Evolutionary conservation across 2,329 filamentous ascomycete genomes (phyloP), one percentile per base, ranked within the genome.

Genomic region (Beauveria sp.): DNA sequence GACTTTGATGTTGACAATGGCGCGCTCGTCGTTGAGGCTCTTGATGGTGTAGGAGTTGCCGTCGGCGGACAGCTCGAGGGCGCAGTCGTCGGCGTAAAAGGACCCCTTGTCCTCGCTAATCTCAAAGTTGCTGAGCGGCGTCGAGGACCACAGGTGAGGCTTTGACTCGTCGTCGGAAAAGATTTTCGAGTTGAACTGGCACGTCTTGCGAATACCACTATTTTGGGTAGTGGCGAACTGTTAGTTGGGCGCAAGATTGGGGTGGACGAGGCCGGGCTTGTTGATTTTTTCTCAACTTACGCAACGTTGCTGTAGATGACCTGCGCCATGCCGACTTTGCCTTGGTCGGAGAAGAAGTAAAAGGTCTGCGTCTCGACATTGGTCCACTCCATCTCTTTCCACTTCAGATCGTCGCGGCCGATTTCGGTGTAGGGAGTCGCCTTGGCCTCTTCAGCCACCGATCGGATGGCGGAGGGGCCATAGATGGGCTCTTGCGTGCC

Each of bases 401-500:
- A 99, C 79, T 88, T 89, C 71, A 96, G 76, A 73, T 96, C 88
- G 51, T 92, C 82, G 69, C 87, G 88, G 66, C 81, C 85, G 69
- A 92, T 76, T 74, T 95, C 90, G 58, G 91, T 93, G 75, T 89
- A 96, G 55, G 91, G 88, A 28, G 84, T 89, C 64, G 84, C 83
- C 74, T 88, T 84, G 65, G 90, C 83, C 78, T 97, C 91, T 70
- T 89, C 83, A 66, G 90, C 87, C 67, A 99, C 91, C 24, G 93
- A 88, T 72, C 86, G 88, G 75, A 98, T 91, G 70, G 93, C 93
- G 8, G 87, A 84, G 55, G 93, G 88, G 67, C 95, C 95, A 75
- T 99, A 97, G 77, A 96, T 90, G 72, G 93, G 93, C 82, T 97
- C 93, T 76, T 96, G 90, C 61, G 93, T 98, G 77, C 96, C 93